These are phyloP conservation scores for Mycena latifolia DNA, from an alignment of 768 basidiomycete species.

Conservation along the genomic window DNA sequence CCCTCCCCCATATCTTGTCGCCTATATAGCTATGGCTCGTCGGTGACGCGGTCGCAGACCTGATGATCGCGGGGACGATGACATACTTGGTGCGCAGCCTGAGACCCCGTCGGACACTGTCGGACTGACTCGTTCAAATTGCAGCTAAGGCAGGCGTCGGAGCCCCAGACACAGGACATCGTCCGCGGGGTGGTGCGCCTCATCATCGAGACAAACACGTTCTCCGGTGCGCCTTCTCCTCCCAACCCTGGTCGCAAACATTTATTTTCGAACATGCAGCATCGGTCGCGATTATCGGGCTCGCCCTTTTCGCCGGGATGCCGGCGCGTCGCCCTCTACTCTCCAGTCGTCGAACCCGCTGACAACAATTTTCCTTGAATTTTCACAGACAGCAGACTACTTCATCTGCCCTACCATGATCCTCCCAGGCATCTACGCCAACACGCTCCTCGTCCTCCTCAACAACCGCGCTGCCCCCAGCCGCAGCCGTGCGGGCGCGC, in stretches of 20 bases:
- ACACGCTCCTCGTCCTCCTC: constrained; percentile 41
- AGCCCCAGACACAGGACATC: constrained; percentile 19
- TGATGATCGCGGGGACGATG: too few relatives aligned
- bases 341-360: background rate
- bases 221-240: constrained; percentile 16
- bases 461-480: constrained; percentile 36
- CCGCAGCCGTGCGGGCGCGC: too few relatives aligned
- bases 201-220: constrained; percentile 40
- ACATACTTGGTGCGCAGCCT: too few relatives aligned
- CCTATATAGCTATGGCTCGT: too few relatives aligned
- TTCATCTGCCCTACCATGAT: constrained; percentile 15
- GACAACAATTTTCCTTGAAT: background rate
- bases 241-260: background rate
- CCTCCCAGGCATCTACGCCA: constrained; percentile 38
- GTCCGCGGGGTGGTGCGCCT: constrained; percentile 38
- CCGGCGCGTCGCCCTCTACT: constrained; percentile 3
- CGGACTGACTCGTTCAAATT: too few relatives aligned
- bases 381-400: constrained; percentile 10
- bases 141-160: constrained; percentile 2
- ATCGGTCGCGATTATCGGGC: constrained; percentile 28
- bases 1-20: too few relatives aligned
- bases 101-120: too few relatives aligned
- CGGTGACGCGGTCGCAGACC: too few relatives aligned
- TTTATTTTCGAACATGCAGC: background rate
- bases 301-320: constrained; percentile 25